phyloP scores from a whole-genome alignment of 345 rosid species.

The Lepidium didymum region DNA sequence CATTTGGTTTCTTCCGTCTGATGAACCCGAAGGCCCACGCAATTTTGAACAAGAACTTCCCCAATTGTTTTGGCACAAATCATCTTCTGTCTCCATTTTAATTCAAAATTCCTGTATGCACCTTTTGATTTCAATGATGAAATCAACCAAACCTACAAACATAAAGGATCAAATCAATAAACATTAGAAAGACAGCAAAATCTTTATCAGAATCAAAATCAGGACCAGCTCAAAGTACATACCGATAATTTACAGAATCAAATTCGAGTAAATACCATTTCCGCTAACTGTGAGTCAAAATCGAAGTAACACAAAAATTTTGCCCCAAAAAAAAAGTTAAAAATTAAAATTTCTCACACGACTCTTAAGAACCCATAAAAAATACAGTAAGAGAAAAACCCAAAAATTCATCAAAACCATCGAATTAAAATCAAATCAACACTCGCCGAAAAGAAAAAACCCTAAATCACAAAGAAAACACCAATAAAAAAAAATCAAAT shows the following conservation, averaged over 20 bases:
- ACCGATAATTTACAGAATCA: background rate
- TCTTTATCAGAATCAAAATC: background rate
- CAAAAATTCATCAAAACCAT: background rate
- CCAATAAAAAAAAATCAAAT: background rate
- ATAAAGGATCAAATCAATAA: background rate
- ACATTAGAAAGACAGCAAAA: background rate
- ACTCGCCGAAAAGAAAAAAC: background rate
- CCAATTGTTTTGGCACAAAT: constrained; percentile 43
- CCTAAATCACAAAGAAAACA: background rate
- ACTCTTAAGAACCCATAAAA: constrained; percentile 9
- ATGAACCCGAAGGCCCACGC: constrained; percentile 20
- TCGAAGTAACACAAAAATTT: background rate
- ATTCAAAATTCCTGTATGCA: background rate
- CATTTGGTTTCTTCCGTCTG: constrained; percentile 23
- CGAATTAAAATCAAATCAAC: background rate
- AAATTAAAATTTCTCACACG: background rate
- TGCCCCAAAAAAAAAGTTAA: background rate
- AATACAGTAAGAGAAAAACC: background rate
- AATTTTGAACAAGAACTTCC: constrained; percentile 39
- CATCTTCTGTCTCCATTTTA: constrained; percentile 55
- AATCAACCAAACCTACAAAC: background rate
- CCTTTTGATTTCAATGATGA: background rate
- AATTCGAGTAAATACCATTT: background rate
- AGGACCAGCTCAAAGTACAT: background rate
- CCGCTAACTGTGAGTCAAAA: background rate